Evolutionary conservation across 176 grass and related monocot species (phyloP).

Genomic region (Poa annua): DNA sequence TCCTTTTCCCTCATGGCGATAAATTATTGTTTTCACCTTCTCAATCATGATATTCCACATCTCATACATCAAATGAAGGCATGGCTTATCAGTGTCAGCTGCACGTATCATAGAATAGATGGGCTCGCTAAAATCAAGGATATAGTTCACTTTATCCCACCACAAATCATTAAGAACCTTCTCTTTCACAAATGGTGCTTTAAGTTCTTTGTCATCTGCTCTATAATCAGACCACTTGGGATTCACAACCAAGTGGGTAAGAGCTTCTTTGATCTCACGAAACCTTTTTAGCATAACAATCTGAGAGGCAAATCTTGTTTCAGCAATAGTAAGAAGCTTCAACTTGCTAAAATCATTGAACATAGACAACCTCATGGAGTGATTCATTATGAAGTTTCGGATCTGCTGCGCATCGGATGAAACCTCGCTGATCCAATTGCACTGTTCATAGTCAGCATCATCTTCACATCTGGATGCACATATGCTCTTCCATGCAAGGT

Average conservation of each 20-base stretch:
- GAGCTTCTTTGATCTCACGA: neutral
- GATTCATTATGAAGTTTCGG: neutral
- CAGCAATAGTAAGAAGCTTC: neutral
- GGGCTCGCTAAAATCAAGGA: no score
- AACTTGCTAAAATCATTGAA: neutral
- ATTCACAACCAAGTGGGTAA: neutral
- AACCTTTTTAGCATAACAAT: slow-evolving; percentile 3
- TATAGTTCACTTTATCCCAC: no score
- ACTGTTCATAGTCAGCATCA: neutral
- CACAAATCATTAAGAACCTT: neutral
- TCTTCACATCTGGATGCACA: neutral
- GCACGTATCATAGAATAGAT: no score
- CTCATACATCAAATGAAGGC: no score
- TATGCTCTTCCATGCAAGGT: neutral
- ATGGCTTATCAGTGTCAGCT: no score
- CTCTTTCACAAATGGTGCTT: neutral
- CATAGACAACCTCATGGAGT: neutral
- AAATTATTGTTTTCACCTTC: no score
- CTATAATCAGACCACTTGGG: neutral
- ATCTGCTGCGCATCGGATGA: neutral
- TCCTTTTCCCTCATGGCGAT: no score
- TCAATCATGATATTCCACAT: no score
- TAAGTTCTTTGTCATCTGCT: neutral
- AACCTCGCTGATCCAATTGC: neutral
- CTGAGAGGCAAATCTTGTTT: neutral